Evolutionary conservation across 148 eudicot genomes (phyloP), one percentile per base, ranked within the genome.

Genomic region (Amaranthus hypochondriacus): DNA sequence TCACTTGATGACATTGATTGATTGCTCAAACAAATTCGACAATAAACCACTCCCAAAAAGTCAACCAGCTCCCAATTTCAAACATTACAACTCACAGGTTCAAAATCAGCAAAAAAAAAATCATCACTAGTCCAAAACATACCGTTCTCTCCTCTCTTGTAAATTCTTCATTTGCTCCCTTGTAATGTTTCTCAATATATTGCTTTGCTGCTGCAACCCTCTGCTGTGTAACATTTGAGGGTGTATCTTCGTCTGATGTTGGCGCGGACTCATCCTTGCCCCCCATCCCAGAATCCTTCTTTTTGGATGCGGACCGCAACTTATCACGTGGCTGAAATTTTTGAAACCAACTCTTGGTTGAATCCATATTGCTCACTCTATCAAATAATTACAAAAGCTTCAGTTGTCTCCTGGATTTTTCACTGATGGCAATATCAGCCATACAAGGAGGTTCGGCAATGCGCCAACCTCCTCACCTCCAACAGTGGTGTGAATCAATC

Each of bases 141-240:
- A 92, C 97, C 99, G 84, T 79, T 96, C 96, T 70, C 78, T 96
- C 77, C 99, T 84, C 86, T 96, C 99, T 82, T 92, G 96, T 81
- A 96, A 85, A 74, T 83, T 96, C 86, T 86, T 96, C 96, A 84
- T 92, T 83, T 96, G 99, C 83, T 90, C 94, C n/a, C 90, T 92
- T 96, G 94, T 96, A 96, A 83, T 96, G 99, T 47, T 96, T 96
- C 81, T 96, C 99, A 43, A 96, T 96, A 64, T 92, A 92, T 79
- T 96, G 97, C 85, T 96, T 96, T 65, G 99, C 97, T 4, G 97
- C 97, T 47, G 97, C 97, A 76, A 86, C 99, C 75, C 82, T 88
- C 70, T 96, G 96, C 64, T 92, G 89, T 11, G 99, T 96, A 62
- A 89, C 77, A 80, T 80, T 86, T 2, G 99, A 96, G 9, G 83